phyloP scores from a whole-genome alignment of 2,329 filamentous ascomycete species.

The Ceratocystis cubensis region DNA sequence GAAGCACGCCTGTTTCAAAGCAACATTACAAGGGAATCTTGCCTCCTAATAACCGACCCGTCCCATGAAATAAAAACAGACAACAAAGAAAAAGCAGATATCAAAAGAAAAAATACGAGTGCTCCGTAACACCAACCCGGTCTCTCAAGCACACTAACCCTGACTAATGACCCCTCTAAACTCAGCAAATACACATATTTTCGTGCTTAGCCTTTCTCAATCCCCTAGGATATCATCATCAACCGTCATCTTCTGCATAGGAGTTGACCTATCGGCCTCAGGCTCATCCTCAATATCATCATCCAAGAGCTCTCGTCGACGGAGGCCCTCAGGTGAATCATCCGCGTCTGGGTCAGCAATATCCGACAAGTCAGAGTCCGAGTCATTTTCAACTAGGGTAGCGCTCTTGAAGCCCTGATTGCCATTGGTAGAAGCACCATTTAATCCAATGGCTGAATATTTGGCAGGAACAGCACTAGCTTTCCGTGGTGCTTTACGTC shows the following conservation, averaged over 20 bases:
- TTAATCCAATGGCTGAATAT: not conserved
- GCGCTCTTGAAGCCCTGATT: slow-evolving; percentile 29
- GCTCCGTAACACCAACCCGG: not conserved
- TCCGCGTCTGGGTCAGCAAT: slow-evolving; percentile 28
- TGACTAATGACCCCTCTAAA: not conserved
- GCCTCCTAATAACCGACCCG: slow-evolving; percentile 7
- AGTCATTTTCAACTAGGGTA: slow-evolving; percentile 13
- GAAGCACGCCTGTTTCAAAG: slow-evolving; percentile 15
- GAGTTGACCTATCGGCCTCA: slow-evolving; percentile 24
- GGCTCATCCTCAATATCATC: slow-evolving; percentile 34
- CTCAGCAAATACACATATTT: not conserved
- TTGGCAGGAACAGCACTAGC: slow-evolving; percentile 26
- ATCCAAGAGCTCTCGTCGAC: slow-evolving; percentile 42
- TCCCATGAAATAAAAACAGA: slow-evolving; percentile 18
- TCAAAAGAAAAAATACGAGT: slow-evolving; percentile 10
- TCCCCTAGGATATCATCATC: slow-evolving; percentile 33
- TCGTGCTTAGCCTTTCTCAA: not conserved
- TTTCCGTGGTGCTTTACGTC: slow-evolving; percentile 25
- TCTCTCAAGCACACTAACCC: not conserved
- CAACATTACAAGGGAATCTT: slow-evolving; percentile 7
- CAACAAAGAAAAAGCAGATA: slow-evolving; percentile 20
- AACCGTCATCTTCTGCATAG: slow-evolving; percentile 15
- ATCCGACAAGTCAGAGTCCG: slow-evolving; percentile 20
- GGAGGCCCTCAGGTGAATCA: slow-evolving; percentile 46
- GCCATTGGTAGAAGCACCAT: not conserved